Base-by-base conservation (phyloP, 2,329 filamentous ascomycete genomes). In the Ophiostoma pallidulum region DNA sequence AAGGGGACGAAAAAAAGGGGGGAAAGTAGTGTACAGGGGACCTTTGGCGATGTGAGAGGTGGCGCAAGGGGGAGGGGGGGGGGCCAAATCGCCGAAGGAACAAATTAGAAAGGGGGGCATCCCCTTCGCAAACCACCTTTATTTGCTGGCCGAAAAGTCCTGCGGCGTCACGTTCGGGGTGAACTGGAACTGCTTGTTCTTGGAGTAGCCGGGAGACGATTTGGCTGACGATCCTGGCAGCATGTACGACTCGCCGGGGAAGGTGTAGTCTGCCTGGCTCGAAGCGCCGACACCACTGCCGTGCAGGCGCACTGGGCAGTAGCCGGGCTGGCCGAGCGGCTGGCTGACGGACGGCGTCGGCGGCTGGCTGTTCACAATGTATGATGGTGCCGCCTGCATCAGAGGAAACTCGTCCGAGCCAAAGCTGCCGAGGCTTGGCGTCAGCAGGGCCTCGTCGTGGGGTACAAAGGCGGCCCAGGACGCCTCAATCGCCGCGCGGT, bases 301-400 rank as follows among this genome's bases (percentile, higher is more conserved):
- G 57, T 59, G 52, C 12, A 50, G 20, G n/a, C 10, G 46, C 45
- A 49, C 16, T 4, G 51, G 47, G 45, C 66, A 68, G 41, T 71
- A 73, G 9, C 62, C 57, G 9, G n/a, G n/a, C n/a, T 67, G 63
- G 1, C 66, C 65, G 53, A 74, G 65, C 49, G 62, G 64, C 57
- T 75, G 66, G 53, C 62, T 63, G 43, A 69, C 72, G 2, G 70
- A 65, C 4, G 73, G 72, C 3, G 74, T 75, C 14, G 68, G 62
- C 9, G 73, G 70, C 49, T 75, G 68, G 58, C 68, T 73, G 54
- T 60, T 54, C n/a, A 68, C 64, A 16, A 74, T 58, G 56, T 76
- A 78, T 45, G 61, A 63, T 2, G 73, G 68, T 13, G 74, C 60
- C 26, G 40, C 12, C 24, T 59, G 54, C 4, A 62, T 59, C 50